A percentile compares a stretch with the other conserved stretches of the same genome.
Evolutionary conservation across 2,329 filamentous ascomycete genomes (phyloP).

Genomic region (Clonostachys solani): DNA sequence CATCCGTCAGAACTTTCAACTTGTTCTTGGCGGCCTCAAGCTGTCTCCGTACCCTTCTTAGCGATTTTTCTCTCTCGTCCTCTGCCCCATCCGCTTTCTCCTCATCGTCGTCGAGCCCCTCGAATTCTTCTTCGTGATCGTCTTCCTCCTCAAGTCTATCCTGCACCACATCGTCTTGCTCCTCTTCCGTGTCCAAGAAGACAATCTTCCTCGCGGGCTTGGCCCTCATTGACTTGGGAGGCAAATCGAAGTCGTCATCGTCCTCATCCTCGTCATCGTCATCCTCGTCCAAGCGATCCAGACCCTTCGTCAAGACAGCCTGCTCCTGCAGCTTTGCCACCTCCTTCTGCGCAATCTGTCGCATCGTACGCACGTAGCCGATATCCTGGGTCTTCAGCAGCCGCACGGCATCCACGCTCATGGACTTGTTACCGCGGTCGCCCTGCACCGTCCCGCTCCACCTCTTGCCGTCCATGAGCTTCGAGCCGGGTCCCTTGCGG

Average conservation of each 20-base stretch:
- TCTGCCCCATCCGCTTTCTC: constrained; percentile 11
- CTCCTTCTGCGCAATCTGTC: constrained; percentile 56
- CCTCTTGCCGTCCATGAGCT: constrained; percentile 38
- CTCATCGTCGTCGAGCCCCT: constrained; percentile 14
- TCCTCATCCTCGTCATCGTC: constrained; percentile 25
- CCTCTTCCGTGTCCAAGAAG: constrained; percentile 38
- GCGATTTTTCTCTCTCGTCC: constrained; percentile 19
- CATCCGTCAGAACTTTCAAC: constrained; percentile 46
- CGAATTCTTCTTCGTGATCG: constrained; percentile 5
- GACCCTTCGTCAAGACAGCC: constrained; percentile 36
- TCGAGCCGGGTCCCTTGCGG: constrained; percentile 49
- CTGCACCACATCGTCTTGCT: constrained; percentile 22
- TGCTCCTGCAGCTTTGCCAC: constrained; percentile 50
- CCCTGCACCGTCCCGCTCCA: constrained; percentile 54
- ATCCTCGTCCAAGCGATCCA: constrained; percentile 27
- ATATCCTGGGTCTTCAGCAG: constrained; percentile 67
- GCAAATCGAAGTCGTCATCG: constrained; percentile 20
- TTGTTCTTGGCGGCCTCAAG: constrained; percentile 51
- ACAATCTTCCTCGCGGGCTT: constrained; percentile 43
- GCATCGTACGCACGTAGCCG: constrained; percentile 59
- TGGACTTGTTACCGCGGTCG: constrained; percentile 50
- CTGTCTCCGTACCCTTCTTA: constrained; percentile 41
- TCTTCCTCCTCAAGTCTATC: constrained; percentile 22
- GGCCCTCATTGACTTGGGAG: constrained; percentile 8
- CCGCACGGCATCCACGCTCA: constrained; percentile 54